These are phyloP conservation scores for Taiwanofungus camphoratus DNA, from an alignment of 1,284 basidiomycete species.

Conservation along the genomic window DNA sequence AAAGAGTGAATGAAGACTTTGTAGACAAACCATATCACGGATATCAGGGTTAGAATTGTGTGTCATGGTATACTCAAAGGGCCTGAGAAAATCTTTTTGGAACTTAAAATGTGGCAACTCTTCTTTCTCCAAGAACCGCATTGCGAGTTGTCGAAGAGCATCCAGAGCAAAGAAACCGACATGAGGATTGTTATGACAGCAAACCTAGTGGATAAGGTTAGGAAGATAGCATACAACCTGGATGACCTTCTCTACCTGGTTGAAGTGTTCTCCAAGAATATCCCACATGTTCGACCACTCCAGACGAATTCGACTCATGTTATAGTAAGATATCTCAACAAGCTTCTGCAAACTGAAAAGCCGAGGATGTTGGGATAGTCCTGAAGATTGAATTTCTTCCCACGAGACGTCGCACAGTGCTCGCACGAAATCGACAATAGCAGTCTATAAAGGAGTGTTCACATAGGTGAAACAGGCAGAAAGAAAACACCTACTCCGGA, in stretches of 20 bases:
- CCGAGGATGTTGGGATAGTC: slow-evolving; percentile 87
- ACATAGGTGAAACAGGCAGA: slow-evolving; percentile 10
- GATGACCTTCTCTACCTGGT: slow-evolving; percentile 61
- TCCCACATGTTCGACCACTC: slow-evolving; percentile 99
- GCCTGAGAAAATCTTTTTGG: slow-evolving; percentile 98
- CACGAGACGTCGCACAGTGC: slow-evolving; percentile 96
- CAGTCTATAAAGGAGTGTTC: slow-evolving; percentile 51
- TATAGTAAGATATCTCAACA: slow-evolving; percentile 99
- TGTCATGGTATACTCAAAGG: slow-evolving; percentile 97
- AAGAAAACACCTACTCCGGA: slow-evolving; percentile 68
- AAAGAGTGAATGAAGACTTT: background rate
- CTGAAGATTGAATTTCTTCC: slow-evolving; percentile 99
- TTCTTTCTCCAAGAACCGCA: slow-evolving; percentile 99
- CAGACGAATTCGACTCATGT: slow-evolving; percentile 97
- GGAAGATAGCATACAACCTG: background rate
- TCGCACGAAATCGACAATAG: slow-evolving; percentile 97
- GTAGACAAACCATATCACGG: slow-evolving; percentile 81
- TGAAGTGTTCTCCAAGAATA: slow-evolving; percentile 98
- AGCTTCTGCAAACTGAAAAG: slow-evolving; percentile 98
- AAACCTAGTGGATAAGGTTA: slow-evolving; percentile 56
- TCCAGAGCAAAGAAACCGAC: slow-evolving; percentile 98
- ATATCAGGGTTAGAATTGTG: slow-evolving; percentile 95
- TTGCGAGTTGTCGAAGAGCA: slow-evolving; percentile 95
- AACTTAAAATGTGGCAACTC: slow-evolving; percentile 98
- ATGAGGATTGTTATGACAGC: slow-evolving; percentile 96